Evolutionary conservation across 1,284 basidiomycete genomes (phyloP).

Genomic region (Malassezia nana): DNA sequence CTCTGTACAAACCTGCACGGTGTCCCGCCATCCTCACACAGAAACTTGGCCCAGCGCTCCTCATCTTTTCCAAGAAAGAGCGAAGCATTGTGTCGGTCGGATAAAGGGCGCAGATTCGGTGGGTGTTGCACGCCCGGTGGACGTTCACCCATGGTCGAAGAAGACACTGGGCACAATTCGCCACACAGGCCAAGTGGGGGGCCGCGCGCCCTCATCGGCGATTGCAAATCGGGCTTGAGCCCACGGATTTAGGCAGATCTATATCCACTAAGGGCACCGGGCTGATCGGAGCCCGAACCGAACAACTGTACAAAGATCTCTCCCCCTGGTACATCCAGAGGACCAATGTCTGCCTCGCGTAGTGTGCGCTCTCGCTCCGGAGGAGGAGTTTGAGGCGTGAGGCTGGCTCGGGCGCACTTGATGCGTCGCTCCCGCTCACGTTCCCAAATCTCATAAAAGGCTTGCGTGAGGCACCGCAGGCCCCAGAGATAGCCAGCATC

Average conservation of each 20-base stretch:
- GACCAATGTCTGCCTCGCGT: slow-evolving; percentile 28
- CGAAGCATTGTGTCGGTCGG: slow-evolving; percentile 25
- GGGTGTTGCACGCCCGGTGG: neutral
- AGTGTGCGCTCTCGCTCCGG: slow-evolving; percentile 17
- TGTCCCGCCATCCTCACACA: slow-evolving; percentile 23
- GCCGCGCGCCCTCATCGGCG: neutral
- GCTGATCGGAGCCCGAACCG: slow-evolving; percentile 19
- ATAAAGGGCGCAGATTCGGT: too few relatives aligned
- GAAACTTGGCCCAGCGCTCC: slow-evolving; percentile 40
- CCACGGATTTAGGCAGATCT: slow-evolving; percentile 22
- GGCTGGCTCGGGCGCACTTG: slow-evolving; percentile 4
- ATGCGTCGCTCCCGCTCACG: slow-evolving; percentile 25
- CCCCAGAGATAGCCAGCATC: slow-evolving; percentile 92
- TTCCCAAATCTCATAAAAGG: slow-evolving; percentile 55
- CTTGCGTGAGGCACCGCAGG: slow-evolving; percentile 62
- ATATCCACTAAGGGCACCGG: slow-evolving; percentile 27
- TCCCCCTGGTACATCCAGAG: slow-evolving; percentile 30
- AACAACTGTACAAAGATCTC: slow-evolving; percentile 48
- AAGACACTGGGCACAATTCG: neutral
- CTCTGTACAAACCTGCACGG: slow-evolving; percentile 17
- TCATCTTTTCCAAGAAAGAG: slow-evolving; percentile 43
- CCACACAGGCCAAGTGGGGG: neutral
- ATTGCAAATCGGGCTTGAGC: neutral
- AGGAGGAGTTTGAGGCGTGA: neutral
- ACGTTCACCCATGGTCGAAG: neutral